These are phyloP conservation scores for Auriculariales sp. DNA, from an alignment of 768 basidiomycete genomes.

Conservation along the genomic window DNA sequence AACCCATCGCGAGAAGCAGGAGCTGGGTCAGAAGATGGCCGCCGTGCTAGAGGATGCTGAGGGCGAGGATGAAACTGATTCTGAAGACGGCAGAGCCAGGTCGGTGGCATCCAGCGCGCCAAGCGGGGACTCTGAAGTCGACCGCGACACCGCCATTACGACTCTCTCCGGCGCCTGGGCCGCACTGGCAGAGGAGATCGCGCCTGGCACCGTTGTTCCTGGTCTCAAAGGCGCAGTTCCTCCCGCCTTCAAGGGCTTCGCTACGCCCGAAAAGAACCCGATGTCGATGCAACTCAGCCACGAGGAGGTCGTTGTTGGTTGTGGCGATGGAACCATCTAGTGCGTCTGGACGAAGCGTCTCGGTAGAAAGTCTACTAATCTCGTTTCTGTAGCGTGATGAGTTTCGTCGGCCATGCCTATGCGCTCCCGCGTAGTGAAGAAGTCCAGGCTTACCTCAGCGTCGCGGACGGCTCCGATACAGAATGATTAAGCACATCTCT, in stretches of 20 bases:
- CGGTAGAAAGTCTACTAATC: neutral
- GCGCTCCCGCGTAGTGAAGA: neutral
- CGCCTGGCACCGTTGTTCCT: slow-evolving; percentile 27
- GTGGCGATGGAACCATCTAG: slow-evolving; percentile 87
- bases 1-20: slow-evolving; percentile 52
- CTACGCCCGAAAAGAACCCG: slow-evolving; percentile 83
- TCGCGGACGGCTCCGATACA: neutral
- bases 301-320: slow-evolving; percentile 83
- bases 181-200: slow-evolving; percentile 33
- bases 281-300: slow-evolving; percentile 90
- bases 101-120: neutral
- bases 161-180: slow-evolving; percentile 64
- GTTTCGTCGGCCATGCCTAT: slow-evolving; percentile 43
- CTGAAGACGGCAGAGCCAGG: neutral
- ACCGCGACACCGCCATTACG: slow-evolving; percentile 52
- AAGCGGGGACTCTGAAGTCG: slow-evolving; percentile 26
- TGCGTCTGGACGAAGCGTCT: slow-evolving; percentile 24
- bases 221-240: slow-evolving; percentile 53
- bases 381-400: slow-evolving; percentile 7
- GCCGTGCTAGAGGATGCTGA: slow-evolving; percentile 13
- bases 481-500: neutral
- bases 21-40: slow-evolving; percentile 2
- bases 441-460: neutral
- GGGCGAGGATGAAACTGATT: slow-evolving; percentile 9
- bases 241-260: slow-evolving; percentile 58